These are phyloP conservation scores for Laguncularia racemosa DNA, from an alignment of 345 rosid species.

Conservation along the genomic window DNA sequence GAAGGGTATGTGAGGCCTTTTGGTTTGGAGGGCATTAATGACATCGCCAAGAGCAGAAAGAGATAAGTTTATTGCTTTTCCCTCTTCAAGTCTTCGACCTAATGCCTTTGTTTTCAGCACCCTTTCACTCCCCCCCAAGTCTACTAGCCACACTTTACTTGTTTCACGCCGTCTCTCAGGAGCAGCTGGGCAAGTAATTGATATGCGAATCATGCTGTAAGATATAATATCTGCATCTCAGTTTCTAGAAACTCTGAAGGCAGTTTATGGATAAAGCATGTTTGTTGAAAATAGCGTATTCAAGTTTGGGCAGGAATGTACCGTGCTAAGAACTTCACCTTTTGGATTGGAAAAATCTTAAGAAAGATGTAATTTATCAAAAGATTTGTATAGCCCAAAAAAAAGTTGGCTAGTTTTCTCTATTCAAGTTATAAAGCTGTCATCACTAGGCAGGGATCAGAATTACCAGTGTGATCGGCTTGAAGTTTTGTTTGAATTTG, in stretches of 20 bases:
- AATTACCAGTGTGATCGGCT: slow-evolving; percentile 86
- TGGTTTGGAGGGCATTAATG: slow-evolving; percentile 63
- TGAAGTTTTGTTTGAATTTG: slow-evolving; percentile 60
- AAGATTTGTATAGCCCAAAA: background rate
- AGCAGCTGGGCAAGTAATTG: slow-evolving; percentile 46
- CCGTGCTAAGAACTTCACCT: too few species aligned
- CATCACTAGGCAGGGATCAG: slow-evolving; percentile 1
- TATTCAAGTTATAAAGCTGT: background rate
- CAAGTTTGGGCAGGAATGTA: too few species aligned
- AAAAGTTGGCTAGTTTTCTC: background rate
- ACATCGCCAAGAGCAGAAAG: slow-evolving; percentile 84
- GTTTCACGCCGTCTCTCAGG: slow-evolving; percentile 57
- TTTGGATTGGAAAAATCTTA: too few species aligned
- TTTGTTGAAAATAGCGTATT: too few species aligned
- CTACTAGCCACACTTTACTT: slow-evolving; percentile 70
- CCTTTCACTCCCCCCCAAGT: slow-evolving; percentile 88
- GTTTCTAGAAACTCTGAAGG: background rate
- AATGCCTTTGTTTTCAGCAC: slow-evolving; percentile 71
- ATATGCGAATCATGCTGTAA: slow-evolving; percentile 61
- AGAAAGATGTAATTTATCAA: background rate
- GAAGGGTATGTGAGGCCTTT: slow-evolving; percentile 61
- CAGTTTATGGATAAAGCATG: too few species aligned
- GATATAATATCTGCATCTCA: slow-evolving; percentile 1
- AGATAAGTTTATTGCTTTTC: slow-evolving; percentile 80
- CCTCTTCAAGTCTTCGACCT: slow-evolving; percentile 86